phyloP scores from a whole-genome alignment of 2,329 filamentous ascomycete species.

The Neoascochyta sp. region DNA sequence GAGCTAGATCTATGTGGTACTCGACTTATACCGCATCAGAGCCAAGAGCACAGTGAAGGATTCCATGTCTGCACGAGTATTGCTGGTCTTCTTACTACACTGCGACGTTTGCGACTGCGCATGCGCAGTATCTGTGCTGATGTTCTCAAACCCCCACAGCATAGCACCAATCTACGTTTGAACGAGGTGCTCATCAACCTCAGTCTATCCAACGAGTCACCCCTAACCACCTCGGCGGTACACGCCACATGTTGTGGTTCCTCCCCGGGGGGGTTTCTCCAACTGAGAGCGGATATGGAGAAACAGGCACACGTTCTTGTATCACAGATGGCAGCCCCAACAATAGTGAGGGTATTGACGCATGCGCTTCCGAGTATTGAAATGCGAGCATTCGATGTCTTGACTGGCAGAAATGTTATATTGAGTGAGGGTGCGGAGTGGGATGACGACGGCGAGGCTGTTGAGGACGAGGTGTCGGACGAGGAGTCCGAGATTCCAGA shows the following conservation, averaged over 20 bases:
- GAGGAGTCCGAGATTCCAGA: slow-evolving; percentile 15
- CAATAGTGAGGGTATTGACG: slow-evolving; percentile 19
- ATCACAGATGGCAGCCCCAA: slow-evolving; percentile 17
- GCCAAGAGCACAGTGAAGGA: slow-evolving; percentile 11
- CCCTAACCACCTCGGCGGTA: slow-evolving; percentile 9
- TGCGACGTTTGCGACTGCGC: slow-evolving; percentile 21
- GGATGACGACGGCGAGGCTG: slow-evolving; percentile 19
- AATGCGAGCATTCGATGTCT: slow-evolving; percentile 19
- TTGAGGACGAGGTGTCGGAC: slow-evolving; percentile 17
- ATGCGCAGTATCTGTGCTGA: slow-evolving; percentile 18
- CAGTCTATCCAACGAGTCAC: slow-evolving; percentile 15
- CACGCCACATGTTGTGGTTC: slow-evolving; percentile 13
- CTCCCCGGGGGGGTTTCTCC: slow-evolving; percentile 5
- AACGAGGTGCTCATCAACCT: slow-evolving; percentile 20
- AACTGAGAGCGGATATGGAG: slow-evolving; percentile 17
- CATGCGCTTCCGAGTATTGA: slow-evolving; percentile 13
- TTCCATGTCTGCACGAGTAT: slow-evolving; percentile 43
- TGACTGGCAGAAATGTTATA: slow-evolving; percentile 14
- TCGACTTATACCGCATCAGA: slow-evolving; percentile 9
- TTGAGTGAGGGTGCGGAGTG: slow-evolving; percentile 16
- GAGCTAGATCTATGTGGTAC: slow-evolving; percentile 15
- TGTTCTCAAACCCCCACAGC: slow-evolving; percentile 15
- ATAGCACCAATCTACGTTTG: slow-evolving; percentile 17
- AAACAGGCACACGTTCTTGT: slow-evolving; percentile 19
- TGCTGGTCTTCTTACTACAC: slow-evolving; percentile 42